phyloP scores from a whole-genome alignment of 495 filamentous ascomycete genomes.

The Terfezia claveryi region DNA sequence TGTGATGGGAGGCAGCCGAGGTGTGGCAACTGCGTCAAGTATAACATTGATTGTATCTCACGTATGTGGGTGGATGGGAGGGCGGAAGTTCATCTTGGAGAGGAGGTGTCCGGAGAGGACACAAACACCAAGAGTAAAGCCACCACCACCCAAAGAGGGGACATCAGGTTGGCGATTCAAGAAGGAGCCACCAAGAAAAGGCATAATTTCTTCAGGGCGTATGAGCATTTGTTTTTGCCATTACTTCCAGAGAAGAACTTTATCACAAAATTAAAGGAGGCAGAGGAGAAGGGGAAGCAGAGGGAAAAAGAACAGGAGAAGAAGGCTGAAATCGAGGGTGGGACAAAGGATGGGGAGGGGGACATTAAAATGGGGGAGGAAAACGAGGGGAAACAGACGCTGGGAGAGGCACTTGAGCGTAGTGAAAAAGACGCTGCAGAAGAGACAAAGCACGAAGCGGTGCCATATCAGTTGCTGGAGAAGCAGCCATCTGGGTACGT shows the following conservation, averaged over 20 bases:
- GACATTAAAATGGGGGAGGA: constrained; percentile 3
- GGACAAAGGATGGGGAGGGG: constrained; percentile 1
- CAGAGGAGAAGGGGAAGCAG: neutral
- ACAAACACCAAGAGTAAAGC: constrained; percentile 3
- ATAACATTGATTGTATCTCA: constrained; percentile 11
- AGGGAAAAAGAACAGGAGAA: constrained; percentile 1
- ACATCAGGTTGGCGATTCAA: constrained; percentile 26
- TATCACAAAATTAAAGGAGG: constrained; percentile 25
- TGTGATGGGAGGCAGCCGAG: constrained; percentile 12
- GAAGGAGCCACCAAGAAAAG: constrained; percentile 27
- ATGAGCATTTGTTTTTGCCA: constrained; percentile 31
- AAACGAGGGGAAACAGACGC: neutral
- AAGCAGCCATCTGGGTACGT: constrained; percentile 29
- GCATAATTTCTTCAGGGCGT: constrained; percentile 29
- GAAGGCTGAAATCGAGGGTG: constrained; percentile 5
- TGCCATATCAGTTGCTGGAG: constrained; percentile 27
- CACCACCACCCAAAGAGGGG: constrained; percentile 11
- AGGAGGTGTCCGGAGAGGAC: constrained; percentile 1
- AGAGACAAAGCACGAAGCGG: constrained; percentile 3
- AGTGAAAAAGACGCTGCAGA: neutral
- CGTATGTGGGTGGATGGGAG: constrained; percentile 21
- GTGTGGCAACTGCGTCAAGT: constrained; percentile 7
- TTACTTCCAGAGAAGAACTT: constrained; percentile 33
- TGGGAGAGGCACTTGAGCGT: neutral
- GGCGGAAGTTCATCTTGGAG: constrained; percentile 19